phyloP scores from a whole-genome alignment of 352 stramenopile species.

The Phytophthora cactorum region DNA sequence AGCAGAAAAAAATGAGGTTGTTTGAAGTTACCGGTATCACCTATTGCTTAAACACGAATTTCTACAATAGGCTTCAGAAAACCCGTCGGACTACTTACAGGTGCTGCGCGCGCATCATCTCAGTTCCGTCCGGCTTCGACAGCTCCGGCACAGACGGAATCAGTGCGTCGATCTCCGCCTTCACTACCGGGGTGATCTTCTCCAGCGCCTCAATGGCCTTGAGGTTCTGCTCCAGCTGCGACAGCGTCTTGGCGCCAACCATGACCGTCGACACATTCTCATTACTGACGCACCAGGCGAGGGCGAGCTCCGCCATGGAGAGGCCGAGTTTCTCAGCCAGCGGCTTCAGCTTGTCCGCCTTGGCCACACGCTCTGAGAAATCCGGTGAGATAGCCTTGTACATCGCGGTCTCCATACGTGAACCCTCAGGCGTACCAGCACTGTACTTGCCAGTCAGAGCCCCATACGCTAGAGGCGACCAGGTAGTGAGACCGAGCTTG shows the following conservation, averaged over 20 bases:
- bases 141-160: constrained; percentile 20
- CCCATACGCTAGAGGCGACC: constrained; percentile 60
- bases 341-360: constrained; percentile 42
- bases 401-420: constrained; percentile 43
- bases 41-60: too few relatives aligned
- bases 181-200: constrained; percentile 60
- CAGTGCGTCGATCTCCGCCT: constrained; percentile 54
- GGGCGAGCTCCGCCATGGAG: constrained; percentile 47
- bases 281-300: constrained; percentile 68
- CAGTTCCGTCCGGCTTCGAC: background rate
- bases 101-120: background rate
- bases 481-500: constrained; percentile 70
- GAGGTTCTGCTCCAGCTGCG: constrained; percentile 71
- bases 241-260: constrained; percentile 51
- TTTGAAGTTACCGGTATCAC: too few relatives aligned
- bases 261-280: constrained; percentile 63
- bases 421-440: constrained; percentile 54
- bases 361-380: constrained; percentile 31
- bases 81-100: background rate
- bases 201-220: constrained; percentile 42
- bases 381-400: constrained; percentile 37
- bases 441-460: constrained; percentile 81
- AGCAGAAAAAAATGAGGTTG: too few relatives aligned
- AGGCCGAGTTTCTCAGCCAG: constrained; percentile 50
- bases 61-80: too few relatives aligned